Evolutionary conservation across 768 basidiomycete genomes (phyloP).

Genomic region (Termitomyces sp.): DNA sequence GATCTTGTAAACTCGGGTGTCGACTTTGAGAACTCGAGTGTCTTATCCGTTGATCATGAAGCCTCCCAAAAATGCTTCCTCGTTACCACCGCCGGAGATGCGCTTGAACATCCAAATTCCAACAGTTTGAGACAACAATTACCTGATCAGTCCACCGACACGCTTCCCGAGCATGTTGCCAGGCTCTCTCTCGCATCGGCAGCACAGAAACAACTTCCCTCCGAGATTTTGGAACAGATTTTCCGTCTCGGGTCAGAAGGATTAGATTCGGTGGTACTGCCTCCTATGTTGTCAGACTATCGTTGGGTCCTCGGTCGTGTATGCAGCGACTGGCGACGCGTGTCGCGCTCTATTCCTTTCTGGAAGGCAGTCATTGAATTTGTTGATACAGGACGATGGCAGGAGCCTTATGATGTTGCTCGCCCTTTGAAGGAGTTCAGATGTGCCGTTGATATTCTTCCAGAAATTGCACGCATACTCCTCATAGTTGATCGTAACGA

Average conservation of each 20-base stretch:
- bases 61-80: no score
- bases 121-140: not conserved
- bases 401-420: not conserved
- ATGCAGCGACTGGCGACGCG: not conserved
- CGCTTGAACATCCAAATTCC: not conserved
- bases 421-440: not conserved
- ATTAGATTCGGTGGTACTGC: not conserved
- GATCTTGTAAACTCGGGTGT: no score
- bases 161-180: not conserved
- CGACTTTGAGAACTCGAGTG: no score
- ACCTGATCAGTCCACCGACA: not conserved
- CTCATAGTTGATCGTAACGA: not conserved
- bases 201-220: not conserved
- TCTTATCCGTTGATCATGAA: no score
- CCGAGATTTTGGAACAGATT: not conserved
- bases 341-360: not conserved
- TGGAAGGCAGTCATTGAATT: not conserved
- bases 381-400: no score
- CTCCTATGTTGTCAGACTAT: not conserved
- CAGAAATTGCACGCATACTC: not conserved
- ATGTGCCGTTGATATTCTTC: conserved; percentile 4
- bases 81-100: no score
- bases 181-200: not conserved
- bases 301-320: not conserved
- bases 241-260: conserved; percentile 1